Conservation (phyloP, 352 stramenopile genomes). For the Vaucheria bursata region DNA sequence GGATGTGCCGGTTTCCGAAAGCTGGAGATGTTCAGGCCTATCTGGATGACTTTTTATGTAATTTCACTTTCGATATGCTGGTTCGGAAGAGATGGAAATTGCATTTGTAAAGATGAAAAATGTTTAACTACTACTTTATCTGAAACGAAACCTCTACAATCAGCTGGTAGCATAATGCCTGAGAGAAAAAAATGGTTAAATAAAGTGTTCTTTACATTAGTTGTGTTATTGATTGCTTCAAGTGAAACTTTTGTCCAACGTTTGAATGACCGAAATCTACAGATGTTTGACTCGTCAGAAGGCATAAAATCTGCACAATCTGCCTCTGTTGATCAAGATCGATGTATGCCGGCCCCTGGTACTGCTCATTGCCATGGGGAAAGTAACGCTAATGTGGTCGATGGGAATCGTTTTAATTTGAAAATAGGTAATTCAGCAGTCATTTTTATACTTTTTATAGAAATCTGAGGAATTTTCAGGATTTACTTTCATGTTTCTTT, state of each 20-base stretch:
- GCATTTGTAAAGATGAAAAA: background rate
- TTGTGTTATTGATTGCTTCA: background rate
- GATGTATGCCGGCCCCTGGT: too few species aligned
- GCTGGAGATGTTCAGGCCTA: background rate
- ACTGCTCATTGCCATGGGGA: too few species aligned
- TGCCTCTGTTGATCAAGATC: too few species aligned
- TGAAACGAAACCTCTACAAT: background rate
- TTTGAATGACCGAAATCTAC: background rate
- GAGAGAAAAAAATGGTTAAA: background rate
- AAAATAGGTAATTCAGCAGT: too few species aligned
- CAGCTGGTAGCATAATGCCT: background rate
- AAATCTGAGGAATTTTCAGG: too few species aligned
- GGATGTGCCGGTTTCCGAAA: constrained; percentile 9
- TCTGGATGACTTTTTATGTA: background rate
- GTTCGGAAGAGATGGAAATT: background rate
- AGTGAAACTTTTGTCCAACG: background rate
- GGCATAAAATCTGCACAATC: too few species aligned
- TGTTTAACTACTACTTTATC: background rate
- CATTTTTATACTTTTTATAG: too few species aligned
- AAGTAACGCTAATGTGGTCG: too few species aligned
- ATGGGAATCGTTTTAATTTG: too few species aligned
- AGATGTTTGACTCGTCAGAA: too few species aligned
- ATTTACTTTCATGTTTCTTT: too few species aligned
- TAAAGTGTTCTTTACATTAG: background rate
- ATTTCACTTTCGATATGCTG: background rate